Evolutionary conservation across 805 yeast genomes (phyloP).

Genomic region (Torulaspora microellipsoides): DNA sequence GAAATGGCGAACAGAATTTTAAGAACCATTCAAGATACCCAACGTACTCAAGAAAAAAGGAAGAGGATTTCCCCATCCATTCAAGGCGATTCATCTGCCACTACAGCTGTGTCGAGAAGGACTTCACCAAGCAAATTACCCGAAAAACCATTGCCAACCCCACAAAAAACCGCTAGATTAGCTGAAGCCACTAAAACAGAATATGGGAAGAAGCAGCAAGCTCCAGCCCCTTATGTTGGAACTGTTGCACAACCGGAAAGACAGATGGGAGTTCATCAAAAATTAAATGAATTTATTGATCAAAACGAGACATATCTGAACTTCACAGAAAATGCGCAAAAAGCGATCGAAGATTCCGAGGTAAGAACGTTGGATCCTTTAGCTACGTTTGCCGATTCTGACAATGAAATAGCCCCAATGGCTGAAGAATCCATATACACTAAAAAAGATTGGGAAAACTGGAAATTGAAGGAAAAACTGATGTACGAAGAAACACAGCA

Average conservation of each 20-base stretch:
- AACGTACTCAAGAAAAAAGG: constrained; percentile 35
- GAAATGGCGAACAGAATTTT: constrained; percentile 90
- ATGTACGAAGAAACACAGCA: constrained; percentile 16
- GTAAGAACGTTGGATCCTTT: constrained; percentile 9
- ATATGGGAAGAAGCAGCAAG: not conserved
- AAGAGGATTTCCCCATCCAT: constrained; percentile 15
- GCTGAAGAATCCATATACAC: constrained; percentile 2
- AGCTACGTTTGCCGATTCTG: constrained; percentile 1
- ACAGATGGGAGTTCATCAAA: constrained; percentile 12
- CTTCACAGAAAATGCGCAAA: constrained; percentile 26
- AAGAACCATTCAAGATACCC: constrained; percentile 74
- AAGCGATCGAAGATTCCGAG: constrained; percentile 1
- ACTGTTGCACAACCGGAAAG: not conserved
- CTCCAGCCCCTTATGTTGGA: not conserved
- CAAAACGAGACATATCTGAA: constrained; percentile 27
- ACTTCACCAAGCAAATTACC: constrained; percentile 10
- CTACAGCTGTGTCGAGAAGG: constrained; percentile 15
- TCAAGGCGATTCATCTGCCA: constrained; percentile 12
- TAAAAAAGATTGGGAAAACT: constrained; percentile 6
- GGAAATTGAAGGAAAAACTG: constrained; percentile 13
- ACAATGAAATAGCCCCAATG: not conserved
- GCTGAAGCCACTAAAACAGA: not conserved
- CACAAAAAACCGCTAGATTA: not conserved
- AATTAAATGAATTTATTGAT: constrained; percentile 25
- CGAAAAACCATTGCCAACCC: constrained; percentile 2